These are phyloP conservation scores for Helianthus tuberosus DNA, from an alignment of 129 eudicot species.

Conservation along the genomic window DNA sequence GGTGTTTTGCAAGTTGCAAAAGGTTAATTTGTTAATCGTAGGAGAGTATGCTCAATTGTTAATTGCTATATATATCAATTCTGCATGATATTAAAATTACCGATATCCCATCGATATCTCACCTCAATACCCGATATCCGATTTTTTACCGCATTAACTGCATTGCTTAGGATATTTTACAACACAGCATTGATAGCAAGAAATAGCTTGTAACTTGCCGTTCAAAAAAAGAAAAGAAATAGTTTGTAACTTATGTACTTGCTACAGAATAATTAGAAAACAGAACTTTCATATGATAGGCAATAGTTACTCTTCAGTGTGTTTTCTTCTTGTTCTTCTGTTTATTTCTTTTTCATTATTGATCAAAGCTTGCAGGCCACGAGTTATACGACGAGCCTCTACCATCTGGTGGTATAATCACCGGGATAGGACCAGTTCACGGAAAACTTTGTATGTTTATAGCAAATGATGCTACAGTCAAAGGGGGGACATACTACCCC, in stretches of 20 bases:
- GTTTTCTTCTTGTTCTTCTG: conserved; percentile 14
- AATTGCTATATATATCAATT: too few species aligned
- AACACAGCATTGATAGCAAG: not conserved
- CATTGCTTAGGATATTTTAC: not conserved
- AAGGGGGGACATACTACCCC: conserved; percentile 93
- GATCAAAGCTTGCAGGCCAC: conserved; percentile 85
- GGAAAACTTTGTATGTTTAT: conserved; percentile 92
- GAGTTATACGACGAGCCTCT: conserved; percentile 76
- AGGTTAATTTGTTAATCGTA: too few species aligned
- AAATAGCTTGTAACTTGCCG: not conserved
- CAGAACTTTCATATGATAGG: not conserved
- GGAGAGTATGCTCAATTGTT: too few species aligned
- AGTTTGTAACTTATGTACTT: not conserved
- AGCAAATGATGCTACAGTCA: conserved; percentile 96
- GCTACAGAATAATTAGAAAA: conserved; percentile 5
- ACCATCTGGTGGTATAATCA: conserved; percentile 83
- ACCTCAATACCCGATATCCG: too few species aligned
- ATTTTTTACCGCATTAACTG: too few species aligned
- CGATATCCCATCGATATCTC: too few species aligned
- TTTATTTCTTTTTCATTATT: conserved; percentile 14
- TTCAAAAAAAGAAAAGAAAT: not conserved
- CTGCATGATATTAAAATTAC: too few species aligned
- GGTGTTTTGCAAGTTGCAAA: too few species aligned
- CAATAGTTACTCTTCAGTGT: not conserved
- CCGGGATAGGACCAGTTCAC: conserved; percentile 94